phyloP scores from a whole-genome alignment of 805 yeast species.

The Starmerella sp. region DNA sequence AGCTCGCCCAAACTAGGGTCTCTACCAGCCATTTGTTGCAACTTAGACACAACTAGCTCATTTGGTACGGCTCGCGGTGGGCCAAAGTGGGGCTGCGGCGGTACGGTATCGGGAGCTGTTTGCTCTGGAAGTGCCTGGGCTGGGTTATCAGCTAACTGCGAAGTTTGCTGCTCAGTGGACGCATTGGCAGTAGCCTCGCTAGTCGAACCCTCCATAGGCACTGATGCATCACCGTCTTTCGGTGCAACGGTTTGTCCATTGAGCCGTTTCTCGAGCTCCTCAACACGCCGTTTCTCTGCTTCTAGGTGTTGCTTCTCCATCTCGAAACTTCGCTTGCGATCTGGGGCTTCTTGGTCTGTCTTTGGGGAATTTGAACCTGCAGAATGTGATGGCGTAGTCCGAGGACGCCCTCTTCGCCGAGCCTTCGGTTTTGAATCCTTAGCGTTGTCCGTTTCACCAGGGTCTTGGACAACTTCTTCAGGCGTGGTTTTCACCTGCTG shows the following conservation, averaged over 20 bases:
- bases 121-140: neutral
- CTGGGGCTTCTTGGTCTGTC: neutral
- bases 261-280: slow-evolving; percentile 12
- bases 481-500: too few relatives aligned
- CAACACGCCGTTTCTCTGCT: slow-evolving; percentile 10
- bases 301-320: slow-evolving; percentile 3
- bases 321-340: neutral
- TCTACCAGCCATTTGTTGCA: slow-evolving; percentile 68
- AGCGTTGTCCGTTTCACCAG: neutral
- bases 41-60: slow-evolving; percentile 71
- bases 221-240: neutral
- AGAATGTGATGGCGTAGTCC: neutral
- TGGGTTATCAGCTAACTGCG: neutral
- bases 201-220: neutral
- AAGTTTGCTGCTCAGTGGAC: neutral
- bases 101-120: neutral
- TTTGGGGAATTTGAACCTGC: neutral
- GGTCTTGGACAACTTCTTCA: too few relatives aligned
- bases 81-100: slow-evolving; percentile 1
- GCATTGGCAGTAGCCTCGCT: too few relatives aligned
- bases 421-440: neutral
- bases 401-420: neutral
- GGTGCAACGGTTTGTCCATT: neutral
- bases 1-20: slow-evolving; percentile 56
- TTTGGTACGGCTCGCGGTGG: slow-evolving; percentile 30